phyloP scores from a whole-genome alignment of 2,329 filamentous ascomycete species.

The Phaeoacremonium minimum region DNA sequence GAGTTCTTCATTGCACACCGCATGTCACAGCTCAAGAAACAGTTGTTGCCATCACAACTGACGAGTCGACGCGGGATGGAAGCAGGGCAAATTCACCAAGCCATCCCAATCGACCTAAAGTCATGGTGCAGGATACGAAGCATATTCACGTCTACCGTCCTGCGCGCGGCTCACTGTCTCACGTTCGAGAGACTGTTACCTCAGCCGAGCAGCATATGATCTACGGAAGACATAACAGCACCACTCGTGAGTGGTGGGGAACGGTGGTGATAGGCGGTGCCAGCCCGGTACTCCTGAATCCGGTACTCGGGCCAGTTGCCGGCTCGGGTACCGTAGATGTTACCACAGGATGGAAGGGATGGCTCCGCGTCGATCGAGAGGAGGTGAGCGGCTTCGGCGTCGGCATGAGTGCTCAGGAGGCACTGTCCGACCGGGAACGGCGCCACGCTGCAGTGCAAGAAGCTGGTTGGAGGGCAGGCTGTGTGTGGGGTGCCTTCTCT shows the following conservation, averaged over 20 bases:
- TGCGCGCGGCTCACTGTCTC: conserved; percentile 17
- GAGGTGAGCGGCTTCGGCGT: conserved; percentile 31
- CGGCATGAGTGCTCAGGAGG: conserved; percentile 38
- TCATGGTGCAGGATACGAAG: conserved; percentile 29
- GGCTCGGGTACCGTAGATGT: conserved; percentile 18
- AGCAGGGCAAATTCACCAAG: neutral
- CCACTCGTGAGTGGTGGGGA: conserved; percentile 52
- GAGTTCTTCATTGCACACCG: conserved; percentile 27
- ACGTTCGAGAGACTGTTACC: conserved; percentile 26
- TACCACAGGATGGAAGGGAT: conserved; percentile 39
- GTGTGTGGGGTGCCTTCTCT: conserved; percentile 44
- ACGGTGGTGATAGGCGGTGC: conserved; percentile 45
- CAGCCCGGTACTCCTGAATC: conserved; percentile 21
- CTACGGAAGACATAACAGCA: conserved; percentile 40
- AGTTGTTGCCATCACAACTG: neutral
- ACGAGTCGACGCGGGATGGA: neutral
- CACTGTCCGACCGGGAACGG: conserved; percentile 31
- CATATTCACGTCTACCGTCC: conserved; percentile 49
- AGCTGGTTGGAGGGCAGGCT: conserved; percentile 41
- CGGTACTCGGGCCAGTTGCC: conserved; percentile 17
- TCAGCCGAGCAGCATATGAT: conserved; percentile 43
- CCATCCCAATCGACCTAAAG: neutral
- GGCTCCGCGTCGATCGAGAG: conserved; percentile 46
- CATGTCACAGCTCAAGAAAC: conserved; percentile 1
- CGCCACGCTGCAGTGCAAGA: conserved; percentile 34